Evolutionary conservation across 1,284 basidiomycete genomes (phyloP).

Genomic region (Boletellus sp.): DNA sequence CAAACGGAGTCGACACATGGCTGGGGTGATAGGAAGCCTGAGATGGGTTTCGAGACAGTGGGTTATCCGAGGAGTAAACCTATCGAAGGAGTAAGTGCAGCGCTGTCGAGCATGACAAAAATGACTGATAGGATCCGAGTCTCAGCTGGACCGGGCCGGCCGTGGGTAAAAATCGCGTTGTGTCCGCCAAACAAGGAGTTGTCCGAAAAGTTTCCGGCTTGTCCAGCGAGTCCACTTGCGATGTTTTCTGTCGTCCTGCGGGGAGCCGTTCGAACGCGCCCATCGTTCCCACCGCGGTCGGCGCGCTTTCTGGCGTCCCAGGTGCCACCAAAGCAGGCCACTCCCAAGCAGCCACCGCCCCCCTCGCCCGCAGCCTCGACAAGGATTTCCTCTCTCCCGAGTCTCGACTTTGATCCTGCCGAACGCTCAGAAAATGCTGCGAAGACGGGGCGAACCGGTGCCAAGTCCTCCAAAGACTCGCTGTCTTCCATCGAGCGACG

Average conservation of each 20-base stretch:
- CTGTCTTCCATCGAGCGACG: conserved; percentile 71
- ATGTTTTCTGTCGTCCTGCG: conserved; percentile 27
- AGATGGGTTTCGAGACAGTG: no score
- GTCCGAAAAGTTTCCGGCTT: no score
- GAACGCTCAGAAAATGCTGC: conserved; percentile 22
- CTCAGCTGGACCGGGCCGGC: no score
- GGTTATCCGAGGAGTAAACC: no score
- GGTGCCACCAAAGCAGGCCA: conserved; percentile 13
- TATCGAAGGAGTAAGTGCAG: no score
- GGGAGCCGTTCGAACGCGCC: conserved; percentile 13
- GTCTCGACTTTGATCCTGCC: conserved; percentile 55
- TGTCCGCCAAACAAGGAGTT: no score
- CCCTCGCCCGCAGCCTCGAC: conserved; percentile 8
- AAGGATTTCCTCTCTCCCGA: conserved; percentile 32
- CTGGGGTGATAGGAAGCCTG: no score
- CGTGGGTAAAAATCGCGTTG: no score
- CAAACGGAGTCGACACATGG: no score
- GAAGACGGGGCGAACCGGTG: conserved; percentile 52
- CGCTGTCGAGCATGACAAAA: no score
- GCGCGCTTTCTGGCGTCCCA: conserved; percentile 26
- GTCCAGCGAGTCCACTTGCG: not conserved
- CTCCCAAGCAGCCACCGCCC: conserved; percentile 4
- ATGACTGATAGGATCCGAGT: no score
- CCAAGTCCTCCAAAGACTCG: conserved; percentile 67
- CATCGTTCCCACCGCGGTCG: conserved; percentile 6